phyloP scores from a whole-genome alignment of 805 yeast species.

The Naumovozyma baii region DNA sequence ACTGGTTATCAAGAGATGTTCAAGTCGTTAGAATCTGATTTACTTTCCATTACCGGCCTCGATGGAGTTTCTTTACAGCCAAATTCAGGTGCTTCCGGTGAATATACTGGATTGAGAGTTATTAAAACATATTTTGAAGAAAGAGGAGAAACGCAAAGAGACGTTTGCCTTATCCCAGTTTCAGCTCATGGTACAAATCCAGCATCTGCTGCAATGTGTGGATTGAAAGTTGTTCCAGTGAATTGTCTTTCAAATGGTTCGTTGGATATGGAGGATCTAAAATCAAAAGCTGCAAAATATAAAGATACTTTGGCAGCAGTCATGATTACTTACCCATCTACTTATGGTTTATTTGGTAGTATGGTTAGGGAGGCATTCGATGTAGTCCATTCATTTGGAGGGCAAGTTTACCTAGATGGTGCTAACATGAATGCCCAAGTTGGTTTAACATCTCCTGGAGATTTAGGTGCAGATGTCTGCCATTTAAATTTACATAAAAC shows the following conservation, averaged over 20 bases:
- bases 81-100: slow-evolving; percentile 98
- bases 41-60: slow-evolving; percentile 89
- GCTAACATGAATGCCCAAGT: slow-evolving; percentile 99
- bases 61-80: slow-evolving; percentile 89
- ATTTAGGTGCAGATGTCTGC: slow-evolving; percentile 95
- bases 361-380: slow-evolving; percentile 77
- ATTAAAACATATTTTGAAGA: slow-evolving; percentile 68
- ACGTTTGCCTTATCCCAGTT: slow-evolving; percentile 89
- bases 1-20: slow-evolving; percentile 72
- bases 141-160: slow-evolving; percentile 61
- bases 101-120: slow-evolving; percentile 85
- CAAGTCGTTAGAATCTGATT: slow-evolving; percentile 67
- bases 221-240: slow-evolving; percentile 85
- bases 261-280: slow-evolving; percentile 69
- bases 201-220: slow-evolving; percentile 97
- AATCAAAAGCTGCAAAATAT: slow-evolving; percentile 61
- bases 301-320: slow-evolving; percentile 69
- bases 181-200: slow-evolving; percentile 99
- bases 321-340: slow-evolving; percentile 96
- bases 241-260: slow-evolving; percentile 82
- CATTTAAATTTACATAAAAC: slow-evolving; percentile 95
- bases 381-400: slow-evolving; percentile 78
- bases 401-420: slow-evolving; percentile 95
- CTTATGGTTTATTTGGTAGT: slow-evolving; percentile 94
- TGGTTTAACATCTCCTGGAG: slow-evolving; percentile 95